A percentile compares a stretch with the other conserved stretches of the same genome.
Conservation (phyloP, 345 rosid genomes). For the Gossypium turneri region DNA sequence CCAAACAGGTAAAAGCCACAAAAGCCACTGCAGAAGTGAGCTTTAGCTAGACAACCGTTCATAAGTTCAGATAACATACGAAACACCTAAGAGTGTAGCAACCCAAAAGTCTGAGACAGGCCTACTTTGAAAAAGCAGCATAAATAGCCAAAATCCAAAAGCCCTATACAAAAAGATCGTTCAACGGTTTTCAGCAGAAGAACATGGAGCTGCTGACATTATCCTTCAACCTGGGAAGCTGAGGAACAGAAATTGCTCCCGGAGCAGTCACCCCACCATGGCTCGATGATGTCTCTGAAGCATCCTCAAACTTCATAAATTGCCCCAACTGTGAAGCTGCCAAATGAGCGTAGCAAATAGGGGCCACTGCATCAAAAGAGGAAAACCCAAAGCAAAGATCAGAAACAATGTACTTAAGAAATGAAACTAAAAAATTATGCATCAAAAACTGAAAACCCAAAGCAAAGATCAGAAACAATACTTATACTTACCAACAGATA, state of each 20-base stretch:
- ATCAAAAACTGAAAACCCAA: neutral
- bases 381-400: neutral
- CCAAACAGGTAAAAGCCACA: neutral
- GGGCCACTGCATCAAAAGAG: slow-evolving; percentile 42
- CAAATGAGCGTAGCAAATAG: slow-evolving; percentile 58
- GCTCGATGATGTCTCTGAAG: slow-evolving; percentile 53
- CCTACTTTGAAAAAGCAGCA: neutral
- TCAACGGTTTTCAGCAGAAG: slow-evolving; percentile 42
- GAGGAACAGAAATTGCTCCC: slow-evolving; percentile 47
- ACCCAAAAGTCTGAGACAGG: neutral
- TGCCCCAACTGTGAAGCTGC: slow-evolving; percentile 55
- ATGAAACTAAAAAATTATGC: neutral
- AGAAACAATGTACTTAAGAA: neutral
- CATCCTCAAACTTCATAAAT: slow-evolving; percentile 55
- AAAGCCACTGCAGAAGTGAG: neutral
- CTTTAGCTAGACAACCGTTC: neutral
- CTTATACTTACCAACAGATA: neutral
- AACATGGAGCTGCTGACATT: slow-evolving; percentile 66
- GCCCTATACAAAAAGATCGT: neutral
- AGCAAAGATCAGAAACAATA: neutral
- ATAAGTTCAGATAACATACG: neutral
- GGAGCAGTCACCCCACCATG: slow-evolving; percentile 45
- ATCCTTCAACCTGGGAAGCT: slow-evolving; percentile 47
- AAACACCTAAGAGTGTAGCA: neutral
- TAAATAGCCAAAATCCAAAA: neutral